These are phyloP conservation scores for Magnusiomyces suaveolens DNA, from an alignment of 1,139 yeast genomes.

Conservation along the genomic window DNA sequence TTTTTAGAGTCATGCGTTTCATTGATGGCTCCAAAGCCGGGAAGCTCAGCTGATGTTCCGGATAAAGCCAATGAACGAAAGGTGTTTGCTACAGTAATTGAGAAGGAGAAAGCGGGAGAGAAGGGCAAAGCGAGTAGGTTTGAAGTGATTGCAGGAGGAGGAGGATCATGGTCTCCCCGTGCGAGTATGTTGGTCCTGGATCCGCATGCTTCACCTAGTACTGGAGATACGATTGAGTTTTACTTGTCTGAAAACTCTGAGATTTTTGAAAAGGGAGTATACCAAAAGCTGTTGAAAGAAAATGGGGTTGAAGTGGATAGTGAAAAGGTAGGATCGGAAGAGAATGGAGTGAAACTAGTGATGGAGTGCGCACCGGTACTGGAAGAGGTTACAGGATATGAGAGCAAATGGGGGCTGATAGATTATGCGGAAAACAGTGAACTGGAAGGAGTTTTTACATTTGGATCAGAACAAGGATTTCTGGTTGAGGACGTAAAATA, in stretches of 20 bases:
- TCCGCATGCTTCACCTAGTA: conserved; percentile 40
- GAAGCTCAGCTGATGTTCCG: conserved; percentile 9
- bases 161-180: conserved; percentile 61
- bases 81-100: conserved; percentile 33
- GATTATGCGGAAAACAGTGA: conserved; percentile 15
- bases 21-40: conserved; percentile 39
- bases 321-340: not conserved
- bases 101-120: conserved; percentile 26
- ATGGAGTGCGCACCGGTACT: conserved; percentile 22
- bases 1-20: conserved; percentile 39
- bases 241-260: conserved; percentile 25
- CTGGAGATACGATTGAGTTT: conserved; percentile 43
- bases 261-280: conserved; percentile 1
- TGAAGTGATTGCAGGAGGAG: conserved; percentile 50
- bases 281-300: not conserved
- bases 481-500: conserved; percentile 27
- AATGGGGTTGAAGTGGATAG: conserved; percentile 2
- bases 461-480: conserved; percentile 31
- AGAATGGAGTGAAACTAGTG: conserved; percentile 9
- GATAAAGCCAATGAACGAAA: conserved; percentile 13
- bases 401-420: conserved; percentile 11
- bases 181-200: conserved; percentile 51
- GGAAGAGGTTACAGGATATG: conserved; percentile 14
- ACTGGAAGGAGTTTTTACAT: conserved; percentile 24
- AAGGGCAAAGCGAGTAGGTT: conserved; percentile 15